A percentile compares a stretch with the other conserved stretches of the same genome.
phyloP scores from a whole-genome alignment of 176 grass and related monocot genomes.

The Lolium perenne region DNA sequence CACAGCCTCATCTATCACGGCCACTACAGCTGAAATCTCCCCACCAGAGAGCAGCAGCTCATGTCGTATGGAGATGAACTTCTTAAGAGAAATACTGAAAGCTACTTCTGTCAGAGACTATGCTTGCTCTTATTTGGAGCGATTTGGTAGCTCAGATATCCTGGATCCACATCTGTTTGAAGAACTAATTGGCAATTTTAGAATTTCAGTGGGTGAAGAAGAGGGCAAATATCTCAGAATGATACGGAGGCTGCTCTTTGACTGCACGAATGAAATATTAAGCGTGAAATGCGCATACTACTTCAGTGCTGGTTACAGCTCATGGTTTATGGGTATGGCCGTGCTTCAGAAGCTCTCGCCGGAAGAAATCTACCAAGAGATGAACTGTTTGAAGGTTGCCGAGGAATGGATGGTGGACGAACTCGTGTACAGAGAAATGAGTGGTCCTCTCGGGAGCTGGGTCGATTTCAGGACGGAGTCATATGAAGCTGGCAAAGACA shows the following conservation, averaged over 20 bases:
- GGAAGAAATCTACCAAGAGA: constrained; percentile 74
- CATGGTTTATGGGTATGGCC: constrained; percentile 73
- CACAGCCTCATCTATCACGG: constrained; percentile 66
- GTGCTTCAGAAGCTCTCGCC: constrained; percentile 60
- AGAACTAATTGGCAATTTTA: constrained; percentile 50
- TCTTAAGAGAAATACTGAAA: constrained; percentile 73
- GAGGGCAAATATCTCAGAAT: constrained; percentile 56
- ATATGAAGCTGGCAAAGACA: constrained; percentile 62
- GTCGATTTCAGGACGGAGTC: constrained; percentile 78
- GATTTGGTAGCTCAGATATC: constrained; percentile 42
- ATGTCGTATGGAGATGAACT: constrained; percentile 59
- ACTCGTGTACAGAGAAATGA: constrained; percentile 92
- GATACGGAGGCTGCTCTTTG: constrained; percentile 73
- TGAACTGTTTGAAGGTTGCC: constrained; percentile 63
- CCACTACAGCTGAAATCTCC: constrained; percentile 47
- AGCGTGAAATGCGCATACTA: constrained; percentile 68
- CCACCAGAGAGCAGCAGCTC: constrained; percentile 64
- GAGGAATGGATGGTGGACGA: constrained; percentile 93
- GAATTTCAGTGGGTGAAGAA: constrained; percentile 31
- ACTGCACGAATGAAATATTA: constrained; percentile 68
- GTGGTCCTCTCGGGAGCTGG: constrained; percentile 75
- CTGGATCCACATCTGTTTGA: constrained; percentile 61
- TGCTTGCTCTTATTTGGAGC: constrained; percentile 47
- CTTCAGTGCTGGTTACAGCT: constrained; percentile 66
- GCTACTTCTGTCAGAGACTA: constrained; percentile 27